Evolutionary conservation across 345 rosid genomes (phyloP).

Genomic region (Luvunga scandens): DNA sequence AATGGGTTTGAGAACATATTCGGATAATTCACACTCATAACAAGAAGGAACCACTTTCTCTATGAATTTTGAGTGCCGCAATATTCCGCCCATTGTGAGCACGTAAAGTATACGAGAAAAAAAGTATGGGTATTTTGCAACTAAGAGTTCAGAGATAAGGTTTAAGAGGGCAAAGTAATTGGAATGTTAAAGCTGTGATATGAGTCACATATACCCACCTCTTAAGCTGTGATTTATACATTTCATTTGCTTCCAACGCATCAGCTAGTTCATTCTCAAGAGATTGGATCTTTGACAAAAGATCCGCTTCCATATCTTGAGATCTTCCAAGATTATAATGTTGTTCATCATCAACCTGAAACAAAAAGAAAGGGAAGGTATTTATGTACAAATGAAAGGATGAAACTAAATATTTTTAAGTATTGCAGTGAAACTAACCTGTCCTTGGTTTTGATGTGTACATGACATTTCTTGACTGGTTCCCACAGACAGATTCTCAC

Average conservation of each 20-base stretch:
- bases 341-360: constrained; percentile 30
- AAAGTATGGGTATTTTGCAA: neutral
- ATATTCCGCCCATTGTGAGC: neutral
- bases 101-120: neutral
- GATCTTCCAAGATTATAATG: constrained; percentile 16
- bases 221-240: constrained; percentile 53
- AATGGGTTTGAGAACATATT: neutral
- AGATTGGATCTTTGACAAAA: constrained; percentile 36
- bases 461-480: neutral
- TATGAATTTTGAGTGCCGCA: neutral
- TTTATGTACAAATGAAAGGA: neutral
- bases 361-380: neutral
- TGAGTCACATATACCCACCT: constrained; percentile 27
- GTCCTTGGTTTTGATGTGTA: neutral
- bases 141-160: neutral
- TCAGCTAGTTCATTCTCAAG: constrained; percentile 56
- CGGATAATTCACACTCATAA: neutral
- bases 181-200: neutral
- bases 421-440: neutral
- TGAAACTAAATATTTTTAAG: neutral
- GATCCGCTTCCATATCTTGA: constrained; percentile 21
- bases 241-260: constrained; percentile 53
- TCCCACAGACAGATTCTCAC: constrained; percentile 11
- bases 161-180: neutral
- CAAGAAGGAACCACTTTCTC: neutral